Conservation (phyloP, 2,329 filamentous ascomycete species). For the Aspergillus thermomutatus region DNA sequence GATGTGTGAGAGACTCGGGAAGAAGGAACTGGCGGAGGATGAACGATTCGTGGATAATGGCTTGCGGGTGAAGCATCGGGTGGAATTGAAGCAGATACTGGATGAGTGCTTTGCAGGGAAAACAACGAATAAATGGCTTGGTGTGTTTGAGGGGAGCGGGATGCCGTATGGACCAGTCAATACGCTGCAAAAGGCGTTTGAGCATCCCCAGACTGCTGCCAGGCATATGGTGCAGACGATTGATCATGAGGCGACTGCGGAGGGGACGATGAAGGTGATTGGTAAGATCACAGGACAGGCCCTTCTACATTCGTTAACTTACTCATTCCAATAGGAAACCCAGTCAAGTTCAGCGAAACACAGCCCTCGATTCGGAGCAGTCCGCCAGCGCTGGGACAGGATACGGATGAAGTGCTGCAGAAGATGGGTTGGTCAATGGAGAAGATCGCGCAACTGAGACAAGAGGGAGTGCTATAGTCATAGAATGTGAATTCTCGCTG, state of each 20-base stretch:
- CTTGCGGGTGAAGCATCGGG: conserved; percentile 53
- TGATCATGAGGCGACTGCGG: conserved; percentile 15
- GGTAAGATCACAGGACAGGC: conserved; percentile 13
- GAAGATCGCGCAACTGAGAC: conserved; percentile 16
- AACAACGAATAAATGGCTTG: conserved; percentile 42
- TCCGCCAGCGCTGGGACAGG: conserved; percentile 30
- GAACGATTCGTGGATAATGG: conserved; percentile 60
- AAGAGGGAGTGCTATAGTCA: conserved; percentile 4
- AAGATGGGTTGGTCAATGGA: conserved; percentile 19
- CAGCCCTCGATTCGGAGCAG: conserved; percentile 5
- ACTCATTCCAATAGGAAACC: background rate
- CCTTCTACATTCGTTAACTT: no score
- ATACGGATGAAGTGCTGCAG: conserved; percentile 24
- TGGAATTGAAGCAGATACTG: conserved; percentile 37
- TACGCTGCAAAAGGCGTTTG: conserved; percentile 43
- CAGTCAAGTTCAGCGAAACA: conserved; percentile 35
- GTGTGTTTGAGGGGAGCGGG: conserved; percentile 40
- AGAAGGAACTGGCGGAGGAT: conserved; percentile 59
- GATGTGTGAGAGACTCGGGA: conserved; percentile 58
- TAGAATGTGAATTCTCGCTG: no score
- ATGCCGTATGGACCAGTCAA: conserved; percentile 49
- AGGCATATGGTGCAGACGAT: conserved; percentile 37
- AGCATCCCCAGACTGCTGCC: conserved; percentile 43
- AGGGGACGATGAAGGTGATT: conserved; percentile 20
- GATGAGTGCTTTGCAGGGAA: conserved; percentile 32